Percentiles rank a stretch among this genome's conserved stretches.
Conservation (phyloP, 1,284 basidiomycete genomes). For the Boletus smithii region DNA sequence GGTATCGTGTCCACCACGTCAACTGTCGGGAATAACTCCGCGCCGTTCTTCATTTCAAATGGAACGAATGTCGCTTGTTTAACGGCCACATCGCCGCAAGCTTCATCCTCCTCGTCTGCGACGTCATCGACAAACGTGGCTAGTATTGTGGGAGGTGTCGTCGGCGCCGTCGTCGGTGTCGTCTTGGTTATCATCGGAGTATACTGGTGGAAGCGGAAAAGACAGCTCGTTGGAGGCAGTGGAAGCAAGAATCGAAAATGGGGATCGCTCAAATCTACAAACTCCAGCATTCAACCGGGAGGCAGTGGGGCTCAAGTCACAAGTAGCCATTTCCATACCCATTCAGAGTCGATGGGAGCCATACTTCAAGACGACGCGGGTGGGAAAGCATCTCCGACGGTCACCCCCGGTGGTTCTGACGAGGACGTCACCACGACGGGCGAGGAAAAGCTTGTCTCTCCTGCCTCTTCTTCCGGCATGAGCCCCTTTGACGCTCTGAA, state of each 20-base stretch:
- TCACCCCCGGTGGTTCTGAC: slow-evolving; percentile 23
- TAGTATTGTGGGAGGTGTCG: slow-evolving; percentile 41
- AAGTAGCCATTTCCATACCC: slow-evolving; percentile 13
- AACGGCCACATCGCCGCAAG: slow-evolving; percentile 11
- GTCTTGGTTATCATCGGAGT: slow-evolving; percentile 31
- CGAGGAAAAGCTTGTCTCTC: slow-evolving; percentile 26
- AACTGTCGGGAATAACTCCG: slow-evolving; percentile 22
- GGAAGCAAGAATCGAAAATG: slow-evolving; percentile 16
- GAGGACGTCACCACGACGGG: slow-evolving; percentile 15
- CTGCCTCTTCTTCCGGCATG: slow-evolving; percentile 14
- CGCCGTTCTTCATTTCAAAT: slow-evolving; percentile 39
- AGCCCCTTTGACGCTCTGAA: slow-evolving; percentile 21
- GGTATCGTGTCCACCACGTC: slow-evolving; percentile 19
- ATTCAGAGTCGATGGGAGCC: slow-evolving; percentile 23
- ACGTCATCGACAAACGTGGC: slow-evolving; percentile 32
- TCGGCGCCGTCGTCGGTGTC: slow-evolving; percentile 38
- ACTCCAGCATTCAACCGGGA: slow-evolving; percentile 16
- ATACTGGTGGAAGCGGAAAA: slow-evolving; percentile 32
- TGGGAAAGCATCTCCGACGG: slow-evolving; percentile 17
- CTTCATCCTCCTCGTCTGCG: slow-evolving; percentile 13
- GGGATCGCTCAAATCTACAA: slow-evolving; percentile 28
- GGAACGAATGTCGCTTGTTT: slow-evolving; percentile 42
- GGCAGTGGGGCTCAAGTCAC: not conserved
- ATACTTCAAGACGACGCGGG: slow-evolving; percentile 11
- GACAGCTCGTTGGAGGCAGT: not conserved